Base-by-base conservation (phyloP, 495 filamentous ascomycete species). In the Aspergillus coremiiformis region DNA sequence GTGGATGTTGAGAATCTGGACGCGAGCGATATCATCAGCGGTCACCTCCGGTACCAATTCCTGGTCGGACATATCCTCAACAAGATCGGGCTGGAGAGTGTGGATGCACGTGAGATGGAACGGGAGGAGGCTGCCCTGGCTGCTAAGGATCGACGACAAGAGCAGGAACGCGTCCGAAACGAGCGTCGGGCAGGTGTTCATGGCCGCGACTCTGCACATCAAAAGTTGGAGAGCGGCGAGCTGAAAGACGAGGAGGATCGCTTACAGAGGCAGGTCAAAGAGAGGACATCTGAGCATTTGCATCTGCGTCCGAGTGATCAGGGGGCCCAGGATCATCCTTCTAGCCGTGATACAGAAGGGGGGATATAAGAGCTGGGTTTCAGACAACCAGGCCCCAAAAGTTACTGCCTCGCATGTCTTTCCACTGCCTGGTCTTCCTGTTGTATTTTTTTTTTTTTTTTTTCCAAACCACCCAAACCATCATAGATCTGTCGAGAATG, bases 1-100 rank as follows among this genome's bases (percentile, higher is more conserved):
- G 75, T 82, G 0, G 83, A 82, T 0, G 80, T 93, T 0, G 85
- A 89, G 56, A 92, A 91, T 51, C 56, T 91, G 5, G 76, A 94
- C 60, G 76, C 87, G n/a, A 86, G 78, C 52, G 79, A 84, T 10
- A 76, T 80, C 26, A 82, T 92, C 29, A 79, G 74, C 47, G 88
- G 88, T 0, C 88, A 94, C 58, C 65, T 87, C 32, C 72, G 80
- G 5, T 91, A 91, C 53, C 79, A 86, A 12, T 82, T 78, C 43
- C 63, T 90, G 15, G 78, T 88, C 5, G 84, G 83, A 11, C 77
- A 72, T 44, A 87, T 92, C 19, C 70, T 94, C 6, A 70, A 72
- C 23, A 75, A 78, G 17, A 84, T 86, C 42, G 87, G 84, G 6
- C 80, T 90, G 37, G 80, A 84, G 26, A 79, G 84, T 44, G 68